phyloP scores from a whole-genome alignment of 805 yeast species.

The Lipomyces oligophaga region DNA sequence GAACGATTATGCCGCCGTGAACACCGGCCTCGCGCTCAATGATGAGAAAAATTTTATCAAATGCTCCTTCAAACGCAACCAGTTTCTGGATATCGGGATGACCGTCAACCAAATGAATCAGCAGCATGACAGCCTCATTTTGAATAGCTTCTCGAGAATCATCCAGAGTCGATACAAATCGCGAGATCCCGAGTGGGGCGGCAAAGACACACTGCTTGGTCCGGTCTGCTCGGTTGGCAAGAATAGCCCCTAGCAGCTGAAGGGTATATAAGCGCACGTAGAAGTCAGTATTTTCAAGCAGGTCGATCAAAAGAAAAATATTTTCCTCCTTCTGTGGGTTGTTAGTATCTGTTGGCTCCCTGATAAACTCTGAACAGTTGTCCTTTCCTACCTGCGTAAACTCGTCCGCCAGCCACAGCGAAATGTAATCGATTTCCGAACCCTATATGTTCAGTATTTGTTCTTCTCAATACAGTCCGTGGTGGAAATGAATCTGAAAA shows the following conservation, averaged over 20 bases:
- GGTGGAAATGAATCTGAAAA: too few relatives aligned
- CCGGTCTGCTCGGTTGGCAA: constrained; percentile 66
- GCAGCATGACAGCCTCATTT: constrained; percentile 71
- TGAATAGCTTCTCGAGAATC: constrained; percentile 79
- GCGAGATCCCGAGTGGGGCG: constrained; percentile 75
- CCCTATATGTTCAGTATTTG: too few relatives aligned
- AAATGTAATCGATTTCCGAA: constrained; percentile 73
- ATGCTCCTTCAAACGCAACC: constrained; percentile 91
- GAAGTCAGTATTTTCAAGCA: constrained; percentile 56
- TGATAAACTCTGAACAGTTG: background rate
- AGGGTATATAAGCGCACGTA: constrained; percentile 76
- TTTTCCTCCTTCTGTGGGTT: constrained; percentile 39
- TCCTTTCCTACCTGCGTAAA: constrained; percentile 54
- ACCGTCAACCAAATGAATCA: constrained; percentile 76
- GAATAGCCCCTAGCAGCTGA: constrained; percentile 79
- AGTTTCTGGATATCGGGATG: constrained; percentile 84
- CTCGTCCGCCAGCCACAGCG: constrained; percentile 94
- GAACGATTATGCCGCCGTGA: constrained; percentile 83
- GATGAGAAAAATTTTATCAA: constrained; percentile 74
- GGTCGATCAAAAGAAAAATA: constrained; percentile 48
- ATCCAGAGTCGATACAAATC: constrained; percentile 59
- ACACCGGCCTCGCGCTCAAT: constrained; percentile 85
- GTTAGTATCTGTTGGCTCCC: constrained; percentile 26
- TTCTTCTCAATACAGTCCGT: too few relatives aligned
- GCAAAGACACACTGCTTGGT: constrained; percentile 70